Base-by-base conservation (phyloP, 768 basidiomycete genomes). In the Russula griseocarnosa region DNA sequence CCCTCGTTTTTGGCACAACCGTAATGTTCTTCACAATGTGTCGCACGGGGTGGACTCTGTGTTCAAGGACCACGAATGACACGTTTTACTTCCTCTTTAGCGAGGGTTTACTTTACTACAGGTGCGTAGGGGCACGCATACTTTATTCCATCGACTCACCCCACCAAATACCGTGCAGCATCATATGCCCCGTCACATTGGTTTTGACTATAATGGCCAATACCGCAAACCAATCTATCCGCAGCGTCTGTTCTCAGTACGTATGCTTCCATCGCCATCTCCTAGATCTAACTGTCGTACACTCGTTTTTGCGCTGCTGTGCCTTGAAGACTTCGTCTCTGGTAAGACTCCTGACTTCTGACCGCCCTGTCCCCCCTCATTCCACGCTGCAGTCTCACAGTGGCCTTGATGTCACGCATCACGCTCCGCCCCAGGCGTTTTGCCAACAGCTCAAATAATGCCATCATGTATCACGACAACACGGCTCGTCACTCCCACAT, bases 351-450 rank as follows among this genome's bases (percentile, higher is more conserved):
- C 2, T 16, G 11, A 5, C 24, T 3, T 22, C 44, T n/a, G 8
- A 40, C 16, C 14, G 14, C 16, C 13, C 34, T 36, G 34, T 36
- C 16, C 18, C 20, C 10, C 44, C n/a, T n/a, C 3, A 22, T 11
- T 8, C n/a, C 44, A 5, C 9, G 7, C 20, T 8, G n/a, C 24
- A 63, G 63, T 14, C 22, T 70, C 32, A 69, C 81, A 73, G 83
- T 87, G 13, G 77, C 83, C 0, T 87, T 86, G 83, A 85, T 86
- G 79, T 86, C 84, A 3, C 79, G 86, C 9, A 86, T 87, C 55
- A 86, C 86, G 1, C 78, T 87, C 28, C 83, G 81, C 70, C 76
- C 86, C 10, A 52, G 24, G 13, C 40, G 61, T 1, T 56, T 51
- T 18, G 47, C 47, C 13, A 22, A 80, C 74, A 69, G 83, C 16